Conservation (phyloP, 495 filamentous ascomycete genomes). For the Chaetomium cochliodes region DNA sequence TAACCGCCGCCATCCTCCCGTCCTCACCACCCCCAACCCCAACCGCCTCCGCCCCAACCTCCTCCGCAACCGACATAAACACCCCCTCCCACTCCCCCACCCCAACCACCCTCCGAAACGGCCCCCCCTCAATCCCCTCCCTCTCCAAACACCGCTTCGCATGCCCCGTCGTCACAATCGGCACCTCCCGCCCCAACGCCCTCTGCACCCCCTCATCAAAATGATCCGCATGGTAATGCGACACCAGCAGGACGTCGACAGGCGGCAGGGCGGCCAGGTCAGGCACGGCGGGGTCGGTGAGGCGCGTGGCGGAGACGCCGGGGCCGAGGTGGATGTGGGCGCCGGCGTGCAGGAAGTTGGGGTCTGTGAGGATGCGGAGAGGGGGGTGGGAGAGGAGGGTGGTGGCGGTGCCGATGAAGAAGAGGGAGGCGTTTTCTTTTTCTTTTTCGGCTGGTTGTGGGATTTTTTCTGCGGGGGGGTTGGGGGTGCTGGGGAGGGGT, state of each 20-base stretch:
- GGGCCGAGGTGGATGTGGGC: slow-evolving; percentile 68
- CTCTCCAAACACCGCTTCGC: slow-evolving; percentile 53
- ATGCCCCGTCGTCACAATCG: slow-evolving; percentile 66
- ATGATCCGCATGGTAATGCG: slow-evolving; percentile 67
- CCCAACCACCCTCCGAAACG: slow-evolving; percentile 55
- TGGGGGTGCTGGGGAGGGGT: background rate
- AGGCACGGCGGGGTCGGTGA: slow-evolving; percentile 56
- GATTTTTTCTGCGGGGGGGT: background rate
- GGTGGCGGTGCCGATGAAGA: slow-evolving; percentile 67
- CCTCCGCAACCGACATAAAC: slow-evolving; percentile 44
- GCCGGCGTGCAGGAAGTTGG: slow-evolving; percentile 69
- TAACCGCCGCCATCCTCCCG: slow-evolving; percentile 40
- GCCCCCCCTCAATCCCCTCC: slow-evolving; percentile 43
- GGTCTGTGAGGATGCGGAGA: slow-evolving; percentile 65
- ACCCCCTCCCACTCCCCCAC: slow-evolving; percentile 57
- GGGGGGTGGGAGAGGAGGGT: slow-evolving; percentile 64
- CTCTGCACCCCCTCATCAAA: slow-evolving; percentile 64
- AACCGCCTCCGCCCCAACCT: slow-evolving; percentile 7
- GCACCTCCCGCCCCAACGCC: slow-evolving; percentile 54
- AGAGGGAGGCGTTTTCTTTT: slow-evolving; percentile 30
- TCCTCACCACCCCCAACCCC: slow-evolving; percentile 21
- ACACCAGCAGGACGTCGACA: slow-evolving; percentile 61
- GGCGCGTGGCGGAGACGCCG: slow-evolving; percentile 53
- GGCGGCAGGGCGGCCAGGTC: slow-evolving; percentile 61
- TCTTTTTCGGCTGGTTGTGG: no score